These are phyloP conservation scores for Phylloboletellus chloephorus DNA, from an alignment of 1,284 basidiomycete species.

Conservation along the genomic window DNA sequence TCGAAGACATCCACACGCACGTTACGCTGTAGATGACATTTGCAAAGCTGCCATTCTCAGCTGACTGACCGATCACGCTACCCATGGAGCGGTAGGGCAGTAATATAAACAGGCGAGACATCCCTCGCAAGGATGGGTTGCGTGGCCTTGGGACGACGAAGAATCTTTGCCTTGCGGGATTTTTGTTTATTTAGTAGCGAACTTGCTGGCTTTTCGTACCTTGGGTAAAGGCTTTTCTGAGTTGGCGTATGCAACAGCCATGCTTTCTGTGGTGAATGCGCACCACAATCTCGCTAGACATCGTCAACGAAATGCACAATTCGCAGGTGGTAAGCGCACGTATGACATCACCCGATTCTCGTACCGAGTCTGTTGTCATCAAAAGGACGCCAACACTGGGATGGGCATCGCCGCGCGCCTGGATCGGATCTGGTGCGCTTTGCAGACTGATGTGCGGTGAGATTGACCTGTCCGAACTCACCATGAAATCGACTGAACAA, in stretches of 20 bases:
- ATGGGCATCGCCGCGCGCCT: conserved; percentile 26
- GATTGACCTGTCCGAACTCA: conserved; percentile 17
- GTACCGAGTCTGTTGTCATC: conserved; percentile 40
- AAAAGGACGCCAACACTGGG: conserved; percentile 44
- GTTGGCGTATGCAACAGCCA: conserved; percentile 68
- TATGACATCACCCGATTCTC: conserved; percentile 26
- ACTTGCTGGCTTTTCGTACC: conserved; percentile 33
- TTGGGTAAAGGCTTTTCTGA: conserved; percentile 47
- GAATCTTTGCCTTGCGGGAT: conserved; percentile 38
- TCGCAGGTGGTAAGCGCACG: conserved; percentile 16
- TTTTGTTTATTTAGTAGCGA: conserved; percentile 1
- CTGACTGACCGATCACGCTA: conserved; percentile 1
- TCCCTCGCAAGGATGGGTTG: conserved; percentile 13
- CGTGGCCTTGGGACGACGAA: conserved; percentile 40
- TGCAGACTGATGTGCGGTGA: conserved; percentile 1
- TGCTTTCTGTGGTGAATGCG: conserved; percentile 74
- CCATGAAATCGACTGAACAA: conserved; percentile 40
- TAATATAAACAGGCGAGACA: conserved; percentile 46
- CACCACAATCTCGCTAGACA: conserved; percentile 64
- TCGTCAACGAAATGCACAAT: conserved; percentile 1
- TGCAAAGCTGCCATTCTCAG: background rate
- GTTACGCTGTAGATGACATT: background rate
- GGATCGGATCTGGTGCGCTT: conserved; percentile 24
- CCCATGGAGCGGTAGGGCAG: conserved; percentile 40
- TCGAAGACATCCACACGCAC: background rate